A percentile compares a stretch with the other conserved stretches of the same genome.
Evolutionary conservation across 1,284 basidiomycete species (phyloP).

Genomic region (Moesziomyces antarcticus): DNA sequence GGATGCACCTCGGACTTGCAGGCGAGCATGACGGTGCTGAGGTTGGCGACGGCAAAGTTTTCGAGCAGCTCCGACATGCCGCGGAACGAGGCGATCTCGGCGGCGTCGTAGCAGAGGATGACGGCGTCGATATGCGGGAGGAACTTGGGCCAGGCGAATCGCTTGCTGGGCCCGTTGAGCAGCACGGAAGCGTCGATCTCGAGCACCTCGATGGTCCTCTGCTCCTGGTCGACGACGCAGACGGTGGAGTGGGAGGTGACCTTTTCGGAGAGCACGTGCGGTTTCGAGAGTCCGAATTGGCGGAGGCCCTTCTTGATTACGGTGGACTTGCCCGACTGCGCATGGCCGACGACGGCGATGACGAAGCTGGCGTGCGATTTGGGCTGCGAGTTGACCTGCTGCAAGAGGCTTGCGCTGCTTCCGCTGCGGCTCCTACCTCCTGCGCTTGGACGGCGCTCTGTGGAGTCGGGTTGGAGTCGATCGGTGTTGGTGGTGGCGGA

Average conservation of each 20-base stretch:
- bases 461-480: conserved; percentile 12
- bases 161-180: conserved; percentile 54
- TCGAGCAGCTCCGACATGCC: conserved; percentile 64
- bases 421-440: conserved; percentile 56
- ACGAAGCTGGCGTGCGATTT: conserved; percentile 61
- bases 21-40: conserved; percentile 63
- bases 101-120: conserved; percentile 63
- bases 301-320: conserved; percentile 62
- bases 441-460: conserved; percentile 36
- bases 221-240: conserved; percentile 62
- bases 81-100: conserved; percentile 56
- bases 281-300: conserved; percentile 61
- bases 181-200: conserved; percentile 62
- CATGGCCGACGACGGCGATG: conserved; percentile 61
- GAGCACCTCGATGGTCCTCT: conserved; percentile 62
- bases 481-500: conserved; percentile 6
- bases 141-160: conserved; percentile 63
- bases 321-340: conserved; percentile 58
- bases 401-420: conserved; percentile 57
- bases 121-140: conserved; percentile 61
- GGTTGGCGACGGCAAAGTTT: conserved; percentile 51
- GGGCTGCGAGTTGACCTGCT: conserved; percentile 57
- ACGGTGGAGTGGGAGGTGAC: conserved; percentile 62
- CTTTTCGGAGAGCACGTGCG: conserved; percentile 56
- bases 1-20: conserved; percentile 64